phyloP scores from a whole-genome alignment of 495 filamentous ascomycete genomes.

The Talaromyces adpressus region DNA sequence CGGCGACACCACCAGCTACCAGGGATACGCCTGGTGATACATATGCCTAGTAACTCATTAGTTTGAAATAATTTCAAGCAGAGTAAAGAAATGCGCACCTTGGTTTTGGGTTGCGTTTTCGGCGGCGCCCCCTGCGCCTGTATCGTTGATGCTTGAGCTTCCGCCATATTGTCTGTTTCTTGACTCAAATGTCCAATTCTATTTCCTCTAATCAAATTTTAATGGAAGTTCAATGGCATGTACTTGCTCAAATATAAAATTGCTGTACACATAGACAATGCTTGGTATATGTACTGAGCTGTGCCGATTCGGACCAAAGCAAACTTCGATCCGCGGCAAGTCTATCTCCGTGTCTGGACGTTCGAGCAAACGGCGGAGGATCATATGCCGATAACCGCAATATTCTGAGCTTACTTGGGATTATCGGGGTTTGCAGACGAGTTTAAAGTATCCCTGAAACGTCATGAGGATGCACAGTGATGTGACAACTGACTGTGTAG shows the following conservation, averaged over 20 bases:
- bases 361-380: not conserved
- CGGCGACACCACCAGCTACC: slow-evolving; percentile 47
- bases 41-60: slow-evolving; percentile 8
- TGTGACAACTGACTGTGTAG: too few species aligned
- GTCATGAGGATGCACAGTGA: too few species aligned
- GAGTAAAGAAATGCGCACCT: not conserved
- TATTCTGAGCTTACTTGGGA: not conserved
- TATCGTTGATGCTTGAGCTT: not conserved
- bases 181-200: not conserved
- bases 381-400: not conserved
- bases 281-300: not conserved
- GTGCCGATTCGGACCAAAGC: not conserved
- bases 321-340: not conserved
- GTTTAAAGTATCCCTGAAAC: not conserved
- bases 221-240: not conserved
- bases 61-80: not conserved
- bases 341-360: not conserved
- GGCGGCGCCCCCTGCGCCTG: not conserved
- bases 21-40: slow-evolving; percentile 38
- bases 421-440: not conserved
- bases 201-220: not conserved
- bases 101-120: not conserved
- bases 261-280: not conserved
- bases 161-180: slow-evolving; percentile 1
- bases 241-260: not conserved